Evolutionary conservation across 176 grass and related monocot genomes (phyloP).

Genomic region (Dendrocalamus sinicus): DNA sequence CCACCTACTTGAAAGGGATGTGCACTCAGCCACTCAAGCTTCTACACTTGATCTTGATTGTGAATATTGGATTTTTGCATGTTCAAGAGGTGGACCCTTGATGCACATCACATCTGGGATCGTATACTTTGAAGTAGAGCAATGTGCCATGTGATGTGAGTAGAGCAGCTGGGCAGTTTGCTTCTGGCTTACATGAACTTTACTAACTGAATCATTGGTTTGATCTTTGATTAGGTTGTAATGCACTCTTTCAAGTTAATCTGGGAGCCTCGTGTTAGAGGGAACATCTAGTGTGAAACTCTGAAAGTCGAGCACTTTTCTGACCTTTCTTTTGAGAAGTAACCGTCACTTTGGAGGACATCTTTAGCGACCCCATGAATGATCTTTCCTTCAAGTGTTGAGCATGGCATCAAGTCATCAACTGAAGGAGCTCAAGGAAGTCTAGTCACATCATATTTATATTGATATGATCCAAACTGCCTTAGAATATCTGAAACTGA

Average conservation of each 20-base stretch:
- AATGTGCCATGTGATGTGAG: conserved; percentile 29
- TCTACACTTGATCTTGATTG: conserved; percentile 19
- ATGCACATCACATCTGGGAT: background rate
- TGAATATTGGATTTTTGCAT: background rate
- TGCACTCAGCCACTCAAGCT: background rate
- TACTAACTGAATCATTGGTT: background rate
- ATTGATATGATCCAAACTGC: background rate
- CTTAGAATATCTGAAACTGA: background rate
- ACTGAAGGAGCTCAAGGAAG: background rate
- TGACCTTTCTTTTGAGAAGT: conserved; percentile 1
- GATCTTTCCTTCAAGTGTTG: conserved; percentile 44
- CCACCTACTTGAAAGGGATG: conserved; percentile 24
- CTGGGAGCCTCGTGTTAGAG: conserved; percentile 15
- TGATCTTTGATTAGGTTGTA: conserved; percentile 6
- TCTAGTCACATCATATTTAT: background rate
- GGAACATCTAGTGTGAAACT: conserved; percentile 36
- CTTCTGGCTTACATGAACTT: conserved; percentile 46
- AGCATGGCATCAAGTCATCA: conserved; percentile 39
- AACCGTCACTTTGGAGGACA: conserved; percentile 22
- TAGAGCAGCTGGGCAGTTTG: conserved; percentile 13
- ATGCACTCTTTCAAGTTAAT: background rate
- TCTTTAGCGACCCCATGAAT: background rate
- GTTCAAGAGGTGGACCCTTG: background rate
- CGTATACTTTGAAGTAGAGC: conserved; percentile 35
- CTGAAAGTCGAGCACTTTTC: conserved; percentile 4